Evolutionary conservation across 495 filamentous ascomycete species (phyloP).

Genomic region (Polyplosphaeria fusca): DNA sequence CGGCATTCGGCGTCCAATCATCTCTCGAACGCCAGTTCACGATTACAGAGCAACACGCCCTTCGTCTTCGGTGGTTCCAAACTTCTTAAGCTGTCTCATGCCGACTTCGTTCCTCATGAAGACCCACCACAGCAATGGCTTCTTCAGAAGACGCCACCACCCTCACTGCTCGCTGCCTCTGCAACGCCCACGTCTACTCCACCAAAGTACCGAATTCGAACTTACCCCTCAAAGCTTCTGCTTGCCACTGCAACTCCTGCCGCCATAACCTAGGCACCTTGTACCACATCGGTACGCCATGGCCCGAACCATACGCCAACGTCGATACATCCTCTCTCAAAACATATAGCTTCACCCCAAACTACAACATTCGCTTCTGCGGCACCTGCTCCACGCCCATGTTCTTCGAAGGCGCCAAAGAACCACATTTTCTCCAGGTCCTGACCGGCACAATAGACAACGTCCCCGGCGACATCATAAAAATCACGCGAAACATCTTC

Average conservation of each 20-base stretch:
- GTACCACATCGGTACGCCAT: conserved; percentile 22
- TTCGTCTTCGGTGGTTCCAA: too few species aligned
- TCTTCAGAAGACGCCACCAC: background rate
- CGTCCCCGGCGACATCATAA: conserved; percentile 34
- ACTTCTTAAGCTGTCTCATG: too few species aligned
- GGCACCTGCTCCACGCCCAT: conserved; percentile 46
- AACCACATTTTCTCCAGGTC: conserved; percentile 26
- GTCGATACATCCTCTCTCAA: conserved; percentile 33
- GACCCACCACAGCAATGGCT: too few species aligned
- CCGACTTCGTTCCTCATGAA: too few species aligned
- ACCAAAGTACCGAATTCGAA: background rate
- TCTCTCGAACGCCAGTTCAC: too few species aligned
- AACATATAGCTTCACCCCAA: conserved; percentile 39
- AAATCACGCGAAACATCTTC: conserved; percentile 44
- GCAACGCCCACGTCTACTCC: conserved; percentile 9
- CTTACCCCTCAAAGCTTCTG: conserved; percentile 6
- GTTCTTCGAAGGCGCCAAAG: conserved; percentile 39
- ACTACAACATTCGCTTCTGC: conserved; percentile 44
- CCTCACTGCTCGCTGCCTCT: conserved; percentile 13
- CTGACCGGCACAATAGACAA: conserved; percentile 42
- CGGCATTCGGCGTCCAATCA: too few species aligned
- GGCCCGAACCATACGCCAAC: conserved; percentile 10
- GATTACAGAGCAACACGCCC: too few species aligned
- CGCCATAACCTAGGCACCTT: conserved; percentile 42
- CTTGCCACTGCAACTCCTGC: conserved; percentile 48